Evolutionary conservation across 257 asterid genomes (phyloP), one percentile per base, ranked within the genome.

Genomic region (Jacaranda copaia): DNA sequence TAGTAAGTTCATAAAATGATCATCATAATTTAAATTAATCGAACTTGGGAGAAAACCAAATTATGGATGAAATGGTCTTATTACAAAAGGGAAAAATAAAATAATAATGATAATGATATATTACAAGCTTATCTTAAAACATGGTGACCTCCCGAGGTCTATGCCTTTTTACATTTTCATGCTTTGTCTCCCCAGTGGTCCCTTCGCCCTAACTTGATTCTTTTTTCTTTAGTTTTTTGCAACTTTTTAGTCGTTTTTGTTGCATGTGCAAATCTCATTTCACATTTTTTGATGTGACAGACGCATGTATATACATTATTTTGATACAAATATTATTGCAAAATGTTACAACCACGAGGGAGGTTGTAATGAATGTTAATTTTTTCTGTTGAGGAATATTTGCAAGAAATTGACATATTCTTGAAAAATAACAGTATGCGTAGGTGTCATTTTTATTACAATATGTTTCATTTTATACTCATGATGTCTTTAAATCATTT

Each of bases 101-200:
- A n/a, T 7, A 39, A 4, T 12, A 35, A 35, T n/a, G n/a, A n/a
- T 36, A 64, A 39, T 5, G 46, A 52, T 4, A 6, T 15, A 53
- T 4, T 53, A 15, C 10, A 60, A 20, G 43, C 6, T 65, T 39
- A 65, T 65, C 53, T 8, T 4, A n/a, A 40, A 60, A 45, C 19
- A 73, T 25, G 46, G 39, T 56, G 67, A 55, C 66, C 40, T 71
- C 11, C 6, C 36, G 36, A 8, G 49, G 19, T 57, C n/a, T 70
- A 3, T 73, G 77, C 51, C 71, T 60, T 46, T 74, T 62, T 11
- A 45, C 49, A 51, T 18, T 52, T 48, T 36, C 73, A 51, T 64
- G 35, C 65, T 51, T 38, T 74, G 72, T 75, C 36, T 75, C 42
- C 42, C 48, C 1, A 14, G 79, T 74, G 79, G 72, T 62, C 79